phyloP scores from a whole-genome alignment of 345 rosid species.

The Citrus inodora region DNA sequence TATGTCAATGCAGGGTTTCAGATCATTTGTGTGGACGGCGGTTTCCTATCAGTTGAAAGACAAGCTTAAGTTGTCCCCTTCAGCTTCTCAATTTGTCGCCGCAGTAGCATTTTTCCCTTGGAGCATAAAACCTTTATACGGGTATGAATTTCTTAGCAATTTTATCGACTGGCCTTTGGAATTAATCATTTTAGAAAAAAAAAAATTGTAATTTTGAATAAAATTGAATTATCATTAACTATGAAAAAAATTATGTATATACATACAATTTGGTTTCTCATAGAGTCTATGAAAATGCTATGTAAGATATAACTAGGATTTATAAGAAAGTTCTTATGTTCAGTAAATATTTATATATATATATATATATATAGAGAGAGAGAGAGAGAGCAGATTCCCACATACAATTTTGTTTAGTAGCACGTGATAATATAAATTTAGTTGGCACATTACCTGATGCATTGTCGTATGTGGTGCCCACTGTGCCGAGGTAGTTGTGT shows the following conservation, averaged over 20 bases:
- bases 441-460: not conserved
- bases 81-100: slow-evolving; percentile 86
- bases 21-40: slow-evolving; percentile 97
- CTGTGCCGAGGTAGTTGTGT: not conserved
- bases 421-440: not conserved
- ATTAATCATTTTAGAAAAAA: not conserved
- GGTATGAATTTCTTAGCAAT: slow-evolving; percentile 42
- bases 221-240: not conserved
- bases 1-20: slow-evolving; percentile 66
- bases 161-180: not conserved
- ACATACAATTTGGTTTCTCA: not conserved
- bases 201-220: not conserved
- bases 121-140: slow-evolving; percentile 95
- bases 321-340: too few relatives aligned
- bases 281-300: not conserved
- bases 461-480: not conserved
- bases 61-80: slow-evolving; percentile 81
- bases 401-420: too few relatives aligned
- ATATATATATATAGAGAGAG: too few relatives aligned
- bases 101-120: slow-evolving; percentile 90
- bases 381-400: too few relatives aligned
- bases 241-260: not conserved
- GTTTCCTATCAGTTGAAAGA: slow-evolving; percentile 96
- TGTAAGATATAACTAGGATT: not conserved
- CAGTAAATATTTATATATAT: too few relatives aligned